Conservation (phyloP, 78 protist genomes). For the Protostelium mycophagum region DNA sequence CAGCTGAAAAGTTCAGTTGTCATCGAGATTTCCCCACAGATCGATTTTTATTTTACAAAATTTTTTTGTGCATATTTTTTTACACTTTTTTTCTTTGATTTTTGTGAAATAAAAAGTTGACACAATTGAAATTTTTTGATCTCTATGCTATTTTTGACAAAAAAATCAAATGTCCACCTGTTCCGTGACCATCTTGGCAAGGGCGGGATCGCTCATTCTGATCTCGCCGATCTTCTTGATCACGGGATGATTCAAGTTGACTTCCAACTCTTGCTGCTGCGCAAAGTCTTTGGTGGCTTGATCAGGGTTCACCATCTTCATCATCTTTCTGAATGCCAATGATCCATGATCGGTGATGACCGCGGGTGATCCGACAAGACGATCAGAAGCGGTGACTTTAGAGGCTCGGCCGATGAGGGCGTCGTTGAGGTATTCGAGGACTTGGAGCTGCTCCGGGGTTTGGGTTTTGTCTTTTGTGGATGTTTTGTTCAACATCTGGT, state of each 20-base stretch:
- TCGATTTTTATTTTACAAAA: too few species aligned
- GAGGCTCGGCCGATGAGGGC: conserved; percentile 12
- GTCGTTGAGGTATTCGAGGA: conserved; percentile 19
- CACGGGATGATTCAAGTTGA: conserved; percentile 80
- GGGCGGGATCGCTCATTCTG: conserved; percentile 4
- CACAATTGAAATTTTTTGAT: too few species aligned
- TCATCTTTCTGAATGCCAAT: conserved; percentile 65
- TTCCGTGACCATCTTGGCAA: conserved; percentile 60
- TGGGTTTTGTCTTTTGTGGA: conserved; percentile 13
- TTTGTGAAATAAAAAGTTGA: too few species aligned
- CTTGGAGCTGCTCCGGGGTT: conserved; percentile 15
- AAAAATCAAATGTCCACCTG: conserved; percentile 21
- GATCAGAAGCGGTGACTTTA: conserved; percentile 16
- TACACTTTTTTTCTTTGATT: too few species aligned
- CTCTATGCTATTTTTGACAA: too few species aligned
- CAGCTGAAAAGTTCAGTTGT: too few species aligned
- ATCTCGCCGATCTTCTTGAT: conserved; percentile 31
- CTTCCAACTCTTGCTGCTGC: conserved; percentile 57
- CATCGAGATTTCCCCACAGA: neutral
- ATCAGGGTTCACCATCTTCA: conserved; percentile 58
- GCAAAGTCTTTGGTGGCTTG: conserved; percentile 12
- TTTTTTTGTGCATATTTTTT: too few species aligned
- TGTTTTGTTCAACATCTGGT: neutral
- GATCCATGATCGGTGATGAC: conserved; percentile 39
- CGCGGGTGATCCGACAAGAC: conserved; percentile 45